A percentile compares a stretch with the other conserved stretches of the same genome.
phyloP scores from a whole-genome alignment of 371 early-diverging fungal genomes.

The Rhizopus microsporus region DNA sequence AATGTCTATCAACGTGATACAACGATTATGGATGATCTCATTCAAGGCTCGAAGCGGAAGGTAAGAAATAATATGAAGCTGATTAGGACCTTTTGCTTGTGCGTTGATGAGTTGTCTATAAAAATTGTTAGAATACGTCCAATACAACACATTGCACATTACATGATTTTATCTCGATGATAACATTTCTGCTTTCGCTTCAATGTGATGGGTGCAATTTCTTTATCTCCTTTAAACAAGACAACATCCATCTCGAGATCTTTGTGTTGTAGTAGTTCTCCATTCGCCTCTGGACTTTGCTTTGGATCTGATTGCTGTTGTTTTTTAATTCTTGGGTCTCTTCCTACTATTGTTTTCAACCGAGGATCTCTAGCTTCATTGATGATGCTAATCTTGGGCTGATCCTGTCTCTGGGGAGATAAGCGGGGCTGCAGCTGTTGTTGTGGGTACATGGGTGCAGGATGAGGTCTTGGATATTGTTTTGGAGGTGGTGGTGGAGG shows the following conservation, averaged over 20 bases:
- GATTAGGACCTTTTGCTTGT: not conserved
- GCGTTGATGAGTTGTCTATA: not conserved
- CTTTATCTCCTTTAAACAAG: conserved; percentile 2
- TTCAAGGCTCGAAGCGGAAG: conserved; percentile 7
- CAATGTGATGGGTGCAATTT: not conserved
- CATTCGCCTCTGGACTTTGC: not conserved
- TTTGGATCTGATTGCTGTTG: conserved; percentile 1
- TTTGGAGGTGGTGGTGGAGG: not conserved
- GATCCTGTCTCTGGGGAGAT: not conserved
- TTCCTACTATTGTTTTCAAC: not conserved
- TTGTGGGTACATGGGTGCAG: not conserved
- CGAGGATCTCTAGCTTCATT: conserved; percentile 7
- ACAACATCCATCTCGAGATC: not conserved
- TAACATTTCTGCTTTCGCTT: conserved; percentile 5
- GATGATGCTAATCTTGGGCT: not conserved
- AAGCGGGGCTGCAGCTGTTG: not conserved
- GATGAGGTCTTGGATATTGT: not conserved
- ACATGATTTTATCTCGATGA: conserved; percentile 9
- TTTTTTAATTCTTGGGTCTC: not conserved
- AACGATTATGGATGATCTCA: conserved; percentile 2
- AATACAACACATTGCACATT: not conserved
- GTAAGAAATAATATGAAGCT: conserved; percentile 5
- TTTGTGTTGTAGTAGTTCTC: not conserved
- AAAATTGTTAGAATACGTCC: not conserved
- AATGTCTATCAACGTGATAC: conserved; percentile 7